These are phyloP conservation scores for Stachybotrys elegans DNA, from an alignment of 2,329 filamentous ascomycete species.

Conservation along the genomic window DNA sequence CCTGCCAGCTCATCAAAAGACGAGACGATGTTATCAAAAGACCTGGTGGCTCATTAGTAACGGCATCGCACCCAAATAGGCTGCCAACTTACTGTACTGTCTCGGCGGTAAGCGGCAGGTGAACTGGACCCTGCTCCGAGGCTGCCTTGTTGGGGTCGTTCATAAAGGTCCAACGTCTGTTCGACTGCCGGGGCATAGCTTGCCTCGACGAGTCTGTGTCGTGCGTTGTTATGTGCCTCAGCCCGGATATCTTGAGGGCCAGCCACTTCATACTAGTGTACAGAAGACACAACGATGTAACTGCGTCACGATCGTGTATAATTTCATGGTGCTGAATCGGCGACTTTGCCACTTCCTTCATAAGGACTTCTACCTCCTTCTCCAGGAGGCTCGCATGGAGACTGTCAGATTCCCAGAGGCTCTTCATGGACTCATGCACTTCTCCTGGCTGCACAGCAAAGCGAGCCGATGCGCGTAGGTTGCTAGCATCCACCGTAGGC, in stretches of 20 bases:
- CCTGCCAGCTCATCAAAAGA: slow-evolving; percentile 78
- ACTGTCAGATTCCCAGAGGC: slow-evolving; percentile 55
- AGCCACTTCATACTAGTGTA: slow-evolving; percentile 99
- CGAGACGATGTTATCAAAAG: slow-evolving; percentile 80
- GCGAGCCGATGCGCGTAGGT: slow-evolving; percentile 66
- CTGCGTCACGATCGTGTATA: slow-evolving; percentile 81
- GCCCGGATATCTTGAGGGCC: slow-evolving; percentile 70
- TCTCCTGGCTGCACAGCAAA: slow-evolving; percentile 67
- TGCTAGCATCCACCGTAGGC: slow-evolving; percentile 41
- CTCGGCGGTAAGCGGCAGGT: slow-evolving; percentile 82
- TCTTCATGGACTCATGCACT: slow-evolving; percentile 64
- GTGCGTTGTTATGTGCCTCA: slow-evolving; percentile 76
- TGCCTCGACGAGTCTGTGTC: slow-evolving; percentile 61
- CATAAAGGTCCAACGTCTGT: slow-evolving; percentile 78
- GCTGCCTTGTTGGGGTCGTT: slow-evolving; percentile 54
- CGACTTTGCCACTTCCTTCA: slow-evolving; percentile 52
- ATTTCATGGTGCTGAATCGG: slow-evolving; percentile 73
- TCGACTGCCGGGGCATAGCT: slow-evolving; percentile 50
- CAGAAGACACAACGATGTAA: slow-evolving; percentile 78
- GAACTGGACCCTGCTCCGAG: slow-evolving; percentile 63
- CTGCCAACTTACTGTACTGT: slow-evolving; percentile 63
- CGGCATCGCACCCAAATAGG: neutral
- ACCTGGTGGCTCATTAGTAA: slow-evolving; percentile 38
- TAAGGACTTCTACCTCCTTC: slow-evolving; percentile 55
- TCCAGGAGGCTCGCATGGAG: slow-evolving; percentile 53